These are phyloP conservation scores for Sutorius eximius DNA, from an alignment of 1,284 basidiomycete genomes.

Conservation along the genomic window DNA sequence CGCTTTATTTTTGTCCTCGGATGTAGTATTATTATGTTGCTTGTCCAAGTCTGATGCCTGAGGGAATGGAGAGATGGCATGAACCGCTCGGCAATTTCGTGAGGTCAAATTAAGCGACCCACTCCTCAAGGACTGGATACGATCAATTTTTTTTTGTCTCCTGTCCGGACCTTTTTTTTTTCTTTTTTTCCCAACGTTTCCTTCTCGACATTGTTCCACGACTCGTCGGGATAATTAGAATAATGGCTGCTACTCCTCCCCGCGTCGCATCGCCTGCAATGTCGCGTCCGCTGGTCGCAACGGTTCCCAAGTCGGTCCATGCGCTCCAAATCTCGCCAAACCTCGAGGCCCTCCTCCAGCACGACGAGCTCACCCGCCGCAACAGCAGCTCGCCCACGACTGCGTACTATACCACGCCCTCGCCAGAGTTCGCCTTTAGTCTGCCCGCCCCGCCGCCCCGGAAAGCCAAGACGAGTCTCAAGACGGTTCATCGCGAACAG, in stretches of 20 bases:
- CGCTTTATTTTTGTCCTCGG: background rate
- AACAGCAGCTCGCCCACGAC: conserved; percentile 28
- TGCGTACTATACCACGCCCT: background rate
- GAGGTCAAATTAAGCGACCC: conserved; percentile 18
- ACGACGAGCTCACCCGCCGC: conserved; percentile 48
- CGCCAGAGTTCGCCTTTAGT: conserved; percentile 26
- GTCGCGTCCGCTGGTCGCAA: background rate
- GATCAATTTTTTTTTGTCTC: background rate
- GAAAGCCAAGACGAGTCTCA: conserved; percentile 13
- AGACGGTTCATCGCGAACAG: conserved; percentile 14
- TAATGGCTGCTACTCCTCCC: conserved; percentile 24
- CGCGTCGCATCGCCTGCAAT: conserved; percentile 21
- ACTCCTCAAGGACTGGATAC: background rate
- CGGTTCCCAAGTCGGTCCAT: background rate
- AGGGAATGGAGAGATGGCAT: too few relatives aligned
- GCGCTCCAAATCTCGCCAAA: conserved; percentile 57
- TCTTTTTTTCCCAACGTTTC: background rate
- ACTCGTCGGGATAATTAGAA: background rate
- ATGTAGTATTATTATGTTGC: conserved; percentile 10
- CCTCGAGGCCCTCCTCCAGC: conserved; percentile 60
- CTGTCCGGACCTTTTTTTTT: background rate
- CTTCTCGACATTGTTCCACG: background rate
- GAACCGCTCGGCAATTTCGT: background rate
- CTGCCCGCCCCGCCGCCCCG: conserved; percentile 34
- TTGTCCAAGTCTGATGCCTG: background rate